Conservation (phyloP, 331 rosid genomes). For the Saraca asoca region DNA sequence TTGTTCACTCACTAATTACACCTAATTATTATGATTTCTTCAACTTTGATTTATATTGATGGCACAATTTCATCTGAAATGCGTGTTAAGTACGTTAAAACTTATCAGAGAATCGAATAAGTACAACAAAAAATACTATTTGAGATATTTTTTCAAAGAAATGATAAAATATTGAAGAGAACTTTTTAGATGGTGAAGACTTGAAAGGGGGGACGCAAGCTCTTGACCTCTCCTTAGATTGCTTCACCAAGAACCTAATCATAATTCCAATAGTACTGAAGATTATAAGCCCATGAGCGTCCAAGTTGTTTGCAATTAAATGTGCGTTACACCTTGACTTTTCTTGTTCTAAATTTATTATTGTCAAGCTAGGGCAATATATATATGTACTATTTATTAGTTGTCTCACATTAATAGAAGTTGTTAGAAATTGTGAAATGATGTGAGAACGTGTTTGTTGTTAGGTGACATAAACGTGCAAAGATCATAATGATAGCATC, state of each 20-base stretch:
- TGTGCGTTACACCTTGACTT: neutral
- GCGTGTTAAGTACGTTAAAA: slow-evolving; percentile 9
- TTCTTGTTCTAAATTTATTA: slow-evolving; percentile 11
- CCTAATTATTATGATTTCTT: neutral
- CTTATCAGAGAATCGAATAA: neutral
- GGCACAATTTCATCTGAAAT: neutral
- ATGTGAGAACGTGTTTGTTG: slow-evolving; percentile 51
- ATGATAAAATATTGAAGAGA: neutral
- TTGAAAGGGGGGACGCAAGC: neutral
- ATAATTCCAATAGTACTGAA: neutral
- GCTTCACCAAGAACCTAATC: slow-evolving; percentile 11
- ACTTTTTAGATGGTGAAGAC: neutral
- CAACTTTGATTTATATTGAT: neutral
- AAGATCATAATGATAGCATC: slow-evolving; percentile 41
- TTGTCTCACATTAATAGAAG: slow-evolving; percentile 41
- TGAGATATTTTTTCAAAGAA: slow-evolving; percentile 23
- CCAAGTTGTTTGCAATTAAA: slow-evolving; percentile 10
- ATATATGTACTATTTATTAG: slow-evolving; percentile 8
- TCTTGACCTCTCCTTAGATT: neutral
- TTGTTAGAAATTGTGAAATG: slow-evolving; percentile 35
- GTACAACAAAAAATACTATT: neutral
- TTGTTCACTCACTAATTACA: neutral
- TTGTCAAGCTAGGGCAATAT: slow-evolving; percentile 33
- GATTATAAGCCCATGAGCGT: slow-evolving; percentile 1
- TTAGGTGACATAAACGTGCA: slow-evolving; percentile 65